Conservation (phyloP, 306 rosid species). For the Fragaria nilgerrensis region DNA sequence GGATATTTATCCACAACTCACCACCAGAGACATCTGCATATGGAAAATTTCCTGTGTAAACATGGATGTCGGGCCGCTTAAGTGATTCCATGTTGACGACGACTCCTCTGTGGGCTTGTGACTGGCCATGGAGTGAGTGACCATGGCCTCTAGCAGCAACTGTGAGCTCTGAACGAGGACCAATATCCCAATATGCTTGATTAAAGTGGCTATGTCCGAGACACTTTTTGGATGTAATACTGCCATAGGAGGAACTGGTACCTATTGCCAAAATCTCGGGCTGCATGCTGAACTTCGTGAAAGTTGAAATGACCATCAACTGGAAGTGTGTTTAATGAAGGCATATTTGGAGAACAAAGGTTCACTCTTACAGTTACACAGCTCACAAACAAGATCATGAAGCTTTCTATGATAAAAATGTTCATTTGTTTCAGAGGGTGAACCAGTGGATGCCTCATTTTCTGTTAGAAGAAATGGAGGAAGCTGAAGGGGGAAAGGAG, state of each 20-base stretch:
- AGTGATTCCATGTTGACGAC: conserved; percentile 89
- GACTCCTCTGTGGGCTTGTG: conserved; percentile 77
- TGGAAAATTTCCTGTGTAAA: conserved; percentile 43
- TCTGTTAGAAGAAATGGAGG: conserved; percentile 27
- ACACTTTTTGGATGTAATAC: conserved; percentile 72
- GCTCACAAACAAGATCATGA: conserved; percentile 53
- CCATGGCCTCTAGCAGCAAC: conserved; percentile 97
- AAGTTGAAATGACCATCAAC: conserved; percentile 64
- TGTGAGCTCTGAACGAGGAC: conserved; percentile 68
- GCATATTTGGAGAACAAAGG: conserved; percentile 45
- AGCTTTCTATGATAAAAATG: conserved; percentile 44
- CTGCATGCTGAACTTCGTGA: conserved; percentile 57
- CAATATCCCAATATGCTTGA: conserved; percentile 77
- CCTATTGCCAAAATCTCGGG: conserved; percentile 84
- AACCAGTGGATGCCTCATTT: conserved; percentile 44
- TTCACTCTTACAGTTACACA: conserved; percentile 45
- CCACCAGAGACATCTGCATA: conserved; percentile 85
- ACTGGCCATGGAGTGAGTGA: conserved; percentile 90
- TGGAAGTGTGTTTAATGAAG: conserved; percentile 57
- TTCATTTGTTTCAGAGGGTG: conserved; percentile 38
- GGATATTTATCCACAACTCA: conserved; percentile 82
- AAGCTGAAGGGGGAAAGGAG: conserved; percentile 45
- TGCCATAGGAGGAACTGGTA: conserved; percentile 59
- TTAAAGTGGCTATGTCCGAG: conserved; percentile 63
- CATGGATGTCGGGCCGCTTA: conserved; percentile 47